Percentiles rank a stretch among this genome's conserved stretches.
Evolutionary conservation across 1,284 basidiomycete genomes (phyloP).

Genomic region (Cutaneotrichosporon sp.): DNA sequence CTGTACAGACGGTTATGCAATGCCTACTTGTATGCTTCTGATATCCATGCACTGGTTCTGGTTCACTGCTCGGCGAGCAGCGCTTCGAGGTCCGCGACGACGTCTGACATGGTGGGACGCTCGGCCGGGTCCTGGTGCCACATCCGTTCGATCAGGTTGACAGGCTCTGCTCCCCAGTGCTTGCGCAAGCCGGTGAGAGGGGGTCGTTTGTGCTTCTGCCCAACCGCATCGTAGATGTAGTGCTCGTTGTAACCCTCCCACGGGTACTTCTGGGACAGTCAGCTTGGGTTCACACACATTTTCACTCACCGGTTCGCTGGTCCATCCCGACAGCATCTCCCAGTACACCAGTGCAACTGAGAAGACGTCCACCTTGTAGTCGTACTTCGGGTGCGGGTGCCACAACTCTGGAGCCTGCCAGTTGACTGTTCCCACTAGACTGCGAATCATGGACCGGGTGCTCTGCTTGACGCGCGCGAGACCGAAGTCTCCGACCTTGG

Average conservation of each 20-base stretch:
- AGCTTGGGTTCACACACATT: slow-evolving; percentile 49
- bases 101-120: slow-evolving; percentile 86
- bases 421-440: slow-evolving; percentile 96
- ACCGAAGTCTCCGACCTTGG: slow-evolving; percentile 98
- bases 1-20: slow-evolving; percentile 3
- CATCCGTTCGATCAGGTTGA: slow-evolving; percentile 91
- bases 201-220: slow-evolving; percentile 84
- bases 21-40: neutral
- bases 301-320: slow-evolving; percentile 42
- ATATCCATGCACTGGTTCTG: neutral
- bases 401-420: slow-evolving; percentile 99
- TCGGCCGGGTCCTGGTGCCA: slow-evolving; percentile 91
- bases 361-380: slow-evolving; percentile 99
- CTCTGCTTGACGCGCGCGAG: slow-evolving; percentile 97
- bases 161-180: slow-evolving; percentile 88
- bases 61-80: slow-evolving; percentile 52
- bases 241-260: slow-evolving; percentile 99
- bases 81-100: slow-evolving; percentile 77
- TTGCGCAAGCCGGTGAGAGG: slow-evolving; percentile 74
- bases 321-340: slow-evolving; percentile 74
- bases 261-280: slow-evolving; percentile 81
- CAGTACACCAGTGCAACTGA: slow-evolving; percentile 96
- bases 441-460: slow-evolving; percentile 94
- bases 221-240: slow-evolving; percentile 94
- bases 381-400: slow-evolving; percentile 95